These are phyloP conservation scores for Alternaria tenuissima DNA, from an alignment of 2,329 filamentous ascomycete species.

Conservation along the genomic window DNA sequence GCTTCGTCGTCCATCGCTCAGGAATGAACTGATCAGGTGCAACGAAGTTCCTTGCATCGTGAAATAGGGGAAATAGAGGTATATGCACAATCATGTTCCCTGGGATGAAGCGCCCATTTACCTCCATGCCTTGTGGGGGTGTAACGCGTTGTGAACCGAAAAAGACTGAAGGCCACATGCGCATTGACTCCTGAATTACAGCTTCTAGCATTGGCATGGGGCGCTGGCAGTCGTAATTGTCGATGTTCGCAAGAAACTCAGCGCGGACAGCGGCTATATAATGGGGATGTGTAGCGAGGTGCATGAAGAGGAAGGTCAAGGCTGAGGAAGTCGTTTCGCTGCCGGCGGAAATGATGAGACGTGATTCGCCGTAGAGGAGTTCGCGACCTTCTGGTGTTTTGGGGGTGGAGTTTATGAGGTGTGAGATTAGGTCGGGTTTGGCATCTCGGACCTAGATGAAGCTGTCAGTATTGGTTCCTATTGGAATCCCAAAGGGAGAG, in stretches of 20 bases:
- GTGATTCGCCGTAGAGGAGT: constrained; percentile 40
- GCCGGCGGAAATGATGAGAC: constrained; percentile 44
- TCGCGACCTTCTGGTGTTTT: constrained; percentile 21
- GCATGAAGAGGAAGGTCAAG: constrained; percentile 60
- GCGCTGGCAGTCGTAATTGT: constrained; percentile 18
- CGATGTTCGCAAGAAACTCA: constrained; percentile 23
- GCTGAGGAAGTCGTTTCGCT: constrained; percentile 61
- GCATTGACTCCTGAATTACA: constrained; percentile 39
- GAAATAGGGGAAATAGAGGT: constrained; percentile 27
- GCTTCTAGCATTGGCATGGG: constrained; percentile 30
- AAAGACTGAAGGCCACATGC: constrained; percentile 39
- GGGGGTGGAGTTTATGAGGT: constrained; percentile 33
- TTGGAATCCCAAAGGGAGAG: not conserved
- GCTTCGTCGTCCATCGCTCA: constrained; percentile 31
- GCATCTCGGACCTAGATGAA: constrained; percentile 21
- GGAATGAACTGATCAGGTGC: constrained; percentile 36
- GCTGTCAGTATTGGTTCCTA: not conserved
- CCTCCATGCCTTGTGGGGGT: constrained; percentile 37
- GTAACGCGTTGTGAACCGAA: constrained; percentile 39
- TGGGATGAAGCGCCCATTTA: constrained; percentile 34
- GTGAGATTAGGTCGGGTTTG: constrained; percentile 32
- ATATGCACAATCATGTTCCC: constrained; percentile 39
- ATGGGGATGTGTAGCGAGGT: constrained; percentile 32
- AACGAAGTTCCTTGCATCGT: constrained; percentile 31
- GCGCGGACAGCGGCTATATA: constrained; percentile 29